Percentiles rank a stretch among this genome's conserved stretches.
Conservation (phyloP, 2,329 filamentous ascomycete genomes). For the Paramyrothecium roridum region DNA sequence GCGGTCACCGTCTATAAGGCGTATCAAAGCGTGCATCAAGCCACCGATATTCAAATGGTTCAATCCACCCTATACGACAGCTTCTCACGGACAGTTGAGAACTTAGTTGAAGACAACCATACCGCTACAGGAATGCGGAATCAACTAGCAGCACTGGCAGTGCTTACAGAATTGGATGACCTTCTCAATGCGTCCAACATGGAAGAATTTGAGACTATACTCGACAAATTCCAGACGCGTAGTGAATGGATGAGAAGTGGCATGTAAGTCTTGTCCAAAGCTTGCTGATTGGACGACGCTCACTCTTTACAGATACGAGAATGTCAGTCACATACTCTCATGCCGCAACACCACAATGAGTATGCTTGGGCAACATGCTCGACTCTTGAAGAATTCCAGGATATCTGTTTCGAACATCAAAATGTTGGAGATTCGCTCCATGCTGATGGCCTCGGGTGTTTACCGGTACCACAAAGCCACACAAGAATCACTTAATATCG, state of each 20-base stretch:
- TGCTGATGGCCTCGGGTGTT: conserved; percentile 71
- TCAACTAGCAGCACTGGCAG: conserved; percentile 62
- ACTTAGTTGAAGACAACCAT: conserved; percentile 45
- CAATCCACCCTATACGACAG: conserved; percentile 60
- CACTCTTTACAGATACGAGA: conserved; percentile 56
- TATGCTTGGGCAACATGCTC: conserved; percentile 68
- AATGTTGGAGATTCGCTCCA: conserved; percentile 71
- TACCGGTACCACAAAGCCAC: conserved; percentile 77
- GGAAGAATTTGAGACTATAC: conserved; percentile 57
- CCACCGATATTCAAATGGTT: conserved; percentile 52
- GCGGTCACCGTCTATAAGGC: conserved; percentile 73
- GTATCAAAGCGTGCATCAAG: conserved; percentile 74
- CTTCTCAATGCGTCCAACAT: conserved; percentile 59
- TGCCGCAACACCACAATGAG: conserved; percentile 81
- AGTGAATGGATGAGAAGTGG: conserved; percentile 80
- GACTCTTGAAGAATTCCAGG: conserved; percentile 58
- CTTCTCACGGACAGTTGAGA: conserved; percentile 57
- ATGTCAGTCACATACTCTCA: conserved; percentile 77
- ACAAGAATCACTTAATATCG: conserved; percentile 83
- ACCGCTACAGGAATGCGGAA: conserved; percentile 51
- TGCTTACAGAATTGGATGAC: conserved; percentile 79
- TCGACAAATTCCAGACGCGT: conserved; percentile 62
- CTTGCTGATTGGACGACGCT: conserved; percentile 1
- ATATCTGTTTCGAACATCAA: conserved; percentile 63
- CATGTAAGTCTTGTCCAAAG: conserved; percentile 50